Base-by-base conservation (phyloP, 2,329 filamentous ascomycete species). In the Myriosclerotinia scirpicola region DNA sequence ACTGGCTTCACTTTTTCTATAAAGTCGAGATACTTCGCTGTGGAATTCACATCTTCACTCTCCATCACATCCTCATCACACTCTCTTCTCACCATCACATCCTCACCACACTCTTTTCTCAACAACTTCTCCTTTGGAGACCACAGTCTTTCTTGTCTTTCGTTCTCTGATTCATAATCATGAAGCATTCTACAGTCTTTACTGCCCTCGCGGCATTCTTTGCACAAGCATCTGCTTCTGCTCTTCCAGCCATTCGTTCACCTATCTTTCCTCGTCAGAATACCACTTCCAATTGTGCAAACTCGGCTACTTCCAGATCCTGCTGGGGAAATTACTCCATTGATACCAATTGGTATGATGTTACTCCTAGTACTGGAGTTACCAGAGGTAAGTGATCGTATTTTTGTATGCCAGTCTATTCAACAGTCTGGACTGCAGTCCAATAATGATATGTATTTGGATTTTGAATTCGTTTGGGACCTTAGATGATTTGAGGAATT, bases 281-380 rank as follows among this genome's bases (percentile, higher is more conserved):
- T 20, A 22, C 46, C 34, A 22, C 20, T 48, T 2, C 44, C 14
- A 20, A 68, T 55, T 76, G 75, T 50, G 69, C 71, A 30, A 72
- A 76, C 54, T 71, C 73, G 40, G 69, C 75, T 46, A 75, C 74
- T 14, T 73, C 74, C 36, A 66, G 75, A 68, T 62, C 53, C 34
- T 77, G 76, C 65, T 77, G 74, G 76, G 74, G 73, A 44, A 62
- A 74, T 42, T 76, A 74, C 55, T 74, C 71, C 17, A 74, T 75
- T 48, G 71, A 75, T 54, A 77, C 75, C 15, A 70, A 77, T 64
- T 74, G 68, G 62, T 74, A 76, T 63, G 59, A 65, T 17, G 70
- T 71, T 17, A 72, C 64, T 48, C 77, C 77, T 7, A 26, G 26
- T 26, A 66, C 73, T 26, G 77, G 76, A 22, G 75, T 77, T 0